Conservation (phyloP, 768 basidiomycete genomes). For the Pleurotus platypus region DNA sequence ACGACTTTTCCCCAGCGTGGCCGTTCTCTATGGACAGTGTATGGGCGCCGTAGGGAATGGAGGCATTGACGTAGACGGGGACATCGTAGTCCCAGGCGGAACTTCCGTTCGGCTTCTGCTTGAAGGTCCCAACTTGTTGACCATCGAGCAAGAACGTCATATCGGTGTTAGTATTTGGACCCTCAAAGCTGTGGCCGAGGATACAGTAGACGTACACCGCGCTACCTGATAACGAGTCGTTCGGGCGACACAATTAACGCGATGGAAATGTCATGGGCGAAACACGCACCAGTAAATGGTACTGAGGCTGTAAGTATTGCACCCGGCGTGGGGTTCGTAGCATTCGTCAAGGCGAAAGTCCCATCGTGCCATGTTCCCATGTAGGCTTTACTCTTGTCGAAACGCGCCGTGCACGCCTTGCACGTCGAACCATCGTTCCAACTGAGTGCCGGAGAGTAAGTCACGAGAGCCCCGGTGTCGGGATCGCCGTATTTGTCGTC, state of each 20-base stretch:
- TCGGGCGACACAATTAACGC: too few species aligned
- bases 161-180: constrained; percentile 4
- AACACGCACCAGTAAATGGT: constrained; percentile 6
- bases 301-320: constrained; percentile 3
- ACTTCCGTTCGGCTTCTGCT: not conserved
- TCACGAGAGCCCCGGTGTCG: not conserved
- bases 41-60: constrained; percentile 2
- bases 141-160: constrained; percentile 8
- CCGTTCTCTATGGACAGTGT: constrained; percentile 6
- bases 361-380: constrained; percentile 6
- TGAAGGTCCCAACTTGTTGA: constrained; percentile 4
- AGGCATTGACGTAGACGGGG: constrained; percentile 3
- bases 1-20: not conserved
- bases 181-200: not conserved
- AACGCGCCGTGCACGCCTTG: not conserved
- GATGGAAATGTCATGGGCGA: not conserved
- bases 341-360: not conserved
- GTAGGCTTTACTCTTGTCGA: not conserved
- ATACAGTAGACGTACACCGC: constrained; percentile 8
- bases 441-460: not conserved
- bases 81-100: not conserved
- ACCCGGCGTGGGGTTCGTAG: not conserved
- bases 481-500: constrained; percentile 8
- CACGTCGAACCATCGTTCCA: constrained; percentile 6
- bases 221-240: not conserved